These are phyloP conservation scores for Rhynchospora breviuscula DNA, from an alignment of 176 grass and related monocot species.

Conservation along the genomic window DNA sequence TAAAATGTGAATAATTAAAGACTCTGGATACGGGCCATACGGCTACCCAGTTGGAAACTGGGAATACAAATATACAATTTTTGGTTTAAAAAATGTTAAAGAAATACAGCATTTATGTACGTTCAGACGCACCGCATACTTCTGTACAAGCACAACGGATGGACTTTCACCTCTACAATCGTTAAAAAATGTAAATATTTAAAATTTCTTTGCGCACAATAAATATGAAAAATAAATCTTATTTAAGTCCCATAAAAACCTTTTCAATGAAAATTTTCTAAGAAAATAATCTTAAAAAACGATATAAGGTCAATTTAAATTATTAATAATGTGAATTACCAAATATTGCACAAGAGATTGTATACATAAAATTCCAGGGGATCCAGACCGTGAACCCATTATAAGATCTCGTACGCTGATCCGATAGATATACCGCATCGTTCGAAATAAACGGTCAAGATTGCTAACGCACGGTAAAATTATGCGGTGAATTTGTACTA, in stretches of 20 bases:
- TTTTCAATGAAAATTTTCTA: neutral
- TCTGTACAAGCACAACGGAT: neutral
- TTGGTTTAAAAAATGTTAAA: neutral
- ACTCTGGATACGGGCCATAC: neutral
- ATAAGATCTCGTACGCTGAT: neutral
- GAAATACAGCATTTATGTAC: neutral
- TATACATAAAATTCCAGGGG: neutral
- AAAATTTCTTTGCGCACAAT: neutral
- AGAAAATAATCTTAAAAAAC: neutral
- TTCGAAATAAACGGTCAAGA: neutral
- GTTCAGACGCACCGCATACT: slow-evolving; percentile 9
- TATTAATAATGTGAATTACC: neutral
- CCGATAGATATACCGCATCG: neutral
- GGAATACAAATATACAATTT: neutral
- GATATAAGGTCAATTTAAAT: neutral
- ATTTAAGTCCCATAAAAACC: neutral
- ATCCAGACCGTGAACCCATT: neutral
- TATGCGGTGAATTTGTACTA: neutral
- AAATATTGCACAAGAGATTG: neutral
- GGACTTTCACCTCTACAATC: neutral
- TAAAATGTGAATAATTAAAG: neutral
- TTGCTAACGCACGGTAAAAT: neutral
- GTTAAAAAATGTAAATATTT: neutral
- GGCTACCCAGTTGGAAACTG: neutral
- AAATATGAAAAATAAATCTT: neutral